Evolutionary conservation across 1,139 yeast genomes (phyloP).

Genomic region (Protomyces lactucae-debilis): DNA sequence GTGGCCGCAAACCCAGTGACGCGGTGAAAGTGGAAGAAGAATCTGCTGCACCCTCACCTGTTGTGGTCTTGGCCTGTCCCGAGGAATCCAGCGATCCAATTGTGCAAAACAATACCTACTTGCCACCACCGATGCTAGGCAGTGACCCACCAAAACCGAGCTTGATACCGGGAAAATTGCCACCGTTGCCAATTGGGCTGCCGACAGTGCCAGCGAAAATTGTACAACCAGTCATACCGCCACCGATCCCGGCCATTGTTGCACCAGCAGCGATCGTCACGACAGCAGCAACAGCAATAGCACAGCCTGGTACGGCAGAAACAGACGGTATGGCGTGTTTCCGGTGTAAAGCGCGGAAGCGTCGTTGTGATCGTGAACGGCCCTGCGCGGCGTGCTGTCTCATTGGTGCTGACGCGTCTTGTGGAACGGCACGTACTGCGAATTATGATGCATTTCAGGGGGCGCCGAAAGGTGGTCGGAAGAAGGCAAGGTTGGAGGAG

Average conservation of each 20-base stretch:
- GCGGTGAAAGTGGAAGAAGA: background rate
- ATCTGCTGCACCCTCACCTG: background rate
- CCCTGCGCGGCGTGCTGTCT: slow-evolving; percentile 10
- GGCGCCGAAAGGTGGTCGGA: background rate
- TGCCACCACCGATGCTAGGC: background rate
- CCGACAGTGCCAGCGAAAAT: slow-evolving; percentile 12
- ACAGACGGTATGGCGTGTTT: slow-evolving; percentile 13
- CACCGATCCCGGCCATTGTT: background rate
- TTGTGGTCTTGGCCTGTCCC: background rate
- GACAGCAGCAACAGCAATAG: background rate
- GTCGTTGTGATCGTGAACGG: slow-evolving; percentile 17
- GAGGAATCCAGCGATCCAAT: background rate
- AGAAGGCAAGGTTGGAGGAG: background rate
- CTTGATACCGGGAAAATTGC: background rate
- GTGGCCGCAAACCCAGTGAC: background rate
- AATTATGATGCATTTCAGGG: background rate
- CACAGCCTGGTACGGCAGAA: background rate
- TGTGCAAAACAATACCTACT: background rate
- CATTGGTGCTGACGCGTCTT: slow-evolving; percentile 4
- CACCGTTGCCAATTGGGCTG: background rate
- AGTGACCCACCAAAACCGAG: background rate
- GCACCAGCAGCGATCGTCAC: background rate
- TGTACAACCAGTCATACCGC: background rate
- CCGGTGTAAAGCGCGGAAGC: slow-evolving; percentile 16
- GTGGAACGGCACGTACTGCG: background rate